Evolutionary conservation across 2,329 filamentous ascomycete species (phyloP), one percentile per base, ranked within the genome.

Genomic region (Chalaropsis thielavioides): DNA sequence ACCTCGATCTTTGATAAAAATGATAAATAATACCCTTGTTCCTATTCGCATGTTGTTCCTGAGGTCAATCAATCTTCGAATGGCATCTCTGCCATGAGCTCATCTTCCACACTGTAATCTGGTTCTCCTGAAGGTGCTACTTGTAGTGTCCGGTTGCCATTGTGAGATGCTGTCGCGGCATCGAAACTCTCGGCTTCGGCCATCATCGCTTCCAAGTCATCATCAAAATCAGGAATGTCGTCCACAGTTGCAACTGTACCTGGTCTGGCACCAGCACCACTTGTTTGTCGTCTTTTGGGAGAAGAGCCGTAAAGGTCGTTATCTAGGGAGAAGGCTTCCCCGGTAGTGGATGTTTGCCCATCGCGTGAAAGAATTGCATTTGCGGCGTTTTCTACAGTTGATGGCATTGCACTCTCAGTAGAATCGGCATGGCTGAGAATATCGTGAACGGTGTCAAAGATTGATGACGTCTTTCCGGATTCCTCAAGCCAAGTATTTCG

Each of bases 401-500:
- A 5, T 38, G 8, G 54, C 4, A 38, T 38, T 17, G 27, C 54
- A 38, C 13, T 19, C n/a, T 35, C 54, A 4, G 15, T 35, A 8
- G 54, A 35, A 5, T 38, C 67, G 27, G 68, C 66, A n/a, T 61
- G 44, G 35, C 43, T 22, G 7, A 63, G 17, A 8, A 60, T 54
- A 1, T 70, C 69, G 13, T 74, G 72, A 0, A 73, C 73, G 5
- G 74, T 73, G 1, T 73, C 72, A 0, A 71, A 70, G 1, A 75
- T 72, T 0, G 73, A 72, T 13, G 71, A 69, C 0, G 73, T 68
- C 59, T 76, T 81, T 0, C 84, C 83, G 8, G 81, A 79, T 73
- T 95, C 89, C 65, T 92, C 83, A 69, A 97, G 92, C 88, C 90
- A 95, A 68, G 88, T 85, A 72, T 83, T 83, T 67, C 92, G 81